Conservation (phyloP, 305 asterid species). For the Withania somnifera region DNA sequence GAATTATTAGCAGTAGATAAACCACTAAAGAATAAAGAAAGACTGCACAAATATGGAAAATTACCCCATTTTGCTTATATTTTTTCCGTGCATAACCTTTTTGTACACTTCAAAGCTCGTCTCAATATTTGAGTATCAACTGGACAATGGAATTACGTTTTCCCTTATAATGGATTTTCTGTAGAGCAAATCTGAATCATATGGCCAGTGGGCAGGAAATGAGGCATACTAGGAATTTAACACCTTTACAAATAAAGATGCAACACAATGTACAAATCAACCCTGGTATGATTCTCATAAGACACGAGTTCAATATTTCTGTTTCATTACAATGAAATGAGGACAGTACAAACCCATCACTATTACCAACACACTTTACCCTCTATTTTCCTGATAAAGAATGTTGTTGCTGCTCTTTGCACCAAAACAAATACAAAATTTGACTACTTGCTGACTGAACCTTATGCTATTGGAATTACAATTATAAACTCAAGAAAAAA, state of each 20-base stretch:
- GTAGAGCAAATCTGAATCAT: background rate
- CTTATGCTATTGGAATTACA: constrained; percentile 26
- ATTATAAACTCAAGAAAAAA: constrained; percentile 11
- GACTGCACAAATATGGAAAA: no score
- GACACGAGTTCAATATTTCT: background rate
- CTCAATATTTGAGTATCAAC: no score
- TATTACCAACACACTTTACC: constrained; percentile 9
- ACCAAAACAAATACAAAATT: constrained; percentile 18
- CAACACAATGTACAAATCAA: background rate
- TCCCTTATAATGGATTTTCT: background rate
- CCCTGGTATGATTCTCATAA: background rate
- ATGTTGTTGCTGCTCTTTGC: constrained; percentile 13
- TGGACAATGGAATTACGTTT: background rate
- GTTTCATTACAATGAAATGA: constrained; percentile 12
- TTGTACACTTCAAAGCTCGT: background rate
- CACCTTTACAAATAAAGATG: background rate
- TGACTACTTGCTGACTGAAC: constrained; percentile 19
- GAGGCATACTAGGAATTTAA: background rate
- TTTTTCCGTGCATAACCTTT: background rate
- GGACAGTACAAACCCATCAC: constrained; percentile 12
- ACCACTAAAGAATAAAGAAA: no score
- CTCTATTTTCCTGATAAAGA: constrained; percentile 28
- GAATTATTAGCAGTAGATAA: no score
- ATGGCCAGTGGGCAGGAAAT: background rate
- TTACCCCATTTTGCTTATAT: background rate